Conservation (phyloP, 305 asterid genomes). For the Stenogyne calaminthoides region DNA sequence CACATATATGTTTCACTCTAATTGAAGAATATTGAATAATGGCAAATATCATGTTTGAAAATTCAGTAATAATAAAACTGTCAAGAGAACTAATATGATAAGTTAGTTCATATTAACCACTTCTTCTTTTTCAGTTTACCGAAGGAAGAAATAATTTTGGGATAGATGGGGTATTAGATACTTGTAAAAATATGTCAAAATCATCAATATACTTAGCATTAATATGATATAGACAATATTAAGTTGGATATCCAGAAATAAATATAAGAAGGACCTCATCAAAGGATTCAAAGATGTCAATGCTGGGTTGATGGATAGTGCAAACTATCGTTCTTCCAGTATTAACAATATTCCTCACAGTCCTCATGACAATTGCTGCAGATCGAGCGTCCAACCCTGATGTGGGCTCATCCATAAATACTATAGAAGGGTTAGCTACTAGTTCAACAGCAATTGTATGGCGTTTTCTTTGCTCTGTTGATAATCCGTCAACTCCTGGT, state of each 20-base stretch:
- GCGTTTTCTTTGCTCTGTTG: conserved; percentile 96
- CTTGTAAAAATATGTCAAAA: conserved; percentile 15
- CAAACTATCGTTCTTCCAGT: conserved; percentile 98
- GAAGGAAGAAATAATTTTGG: too few relatives aligned
- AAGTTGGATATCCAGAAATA: conserved; percentile 18
- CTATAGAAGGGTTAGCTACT: conserved; percentile 92
- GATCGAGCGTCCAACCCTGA: conserved; percentile 98
- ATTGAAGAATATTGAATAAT: background rate
- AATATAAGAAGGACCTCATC: conserved; percentile 69
- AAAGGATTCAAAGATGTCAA: conserved; percentile 95
- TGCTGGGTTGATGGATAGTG: conserved; percentile 98
- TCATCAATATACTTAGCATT: background rate
- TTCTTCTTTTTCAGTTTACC: conserved; percentile 2
- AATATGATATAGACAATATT: conserved; percentile 1
- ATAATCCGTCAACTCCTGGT: conserved; percentile 93
- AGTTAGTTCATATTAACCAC: background rate
- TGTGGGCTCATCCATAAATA: conserved; percentile 98
- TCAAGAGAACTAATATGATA: background rate
- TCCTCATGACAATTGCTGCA: conserved; percentile 99
- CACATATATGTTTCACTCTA: background rate
- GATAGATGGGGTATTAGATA: too few relatives aligned
- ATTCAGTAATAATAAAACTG: background rate
- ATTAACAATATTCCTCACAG: conserved; percentile 93
- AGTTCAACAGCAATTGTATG: conserved; percentile 96
- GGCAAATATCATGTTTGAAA: conserved; percentile 2